These are phyloP conservation scores for Diaporthe sp. DNA, from an alignment of 2,329 filamentous ascomycete species.

Conservation along the genomic window DNA sequence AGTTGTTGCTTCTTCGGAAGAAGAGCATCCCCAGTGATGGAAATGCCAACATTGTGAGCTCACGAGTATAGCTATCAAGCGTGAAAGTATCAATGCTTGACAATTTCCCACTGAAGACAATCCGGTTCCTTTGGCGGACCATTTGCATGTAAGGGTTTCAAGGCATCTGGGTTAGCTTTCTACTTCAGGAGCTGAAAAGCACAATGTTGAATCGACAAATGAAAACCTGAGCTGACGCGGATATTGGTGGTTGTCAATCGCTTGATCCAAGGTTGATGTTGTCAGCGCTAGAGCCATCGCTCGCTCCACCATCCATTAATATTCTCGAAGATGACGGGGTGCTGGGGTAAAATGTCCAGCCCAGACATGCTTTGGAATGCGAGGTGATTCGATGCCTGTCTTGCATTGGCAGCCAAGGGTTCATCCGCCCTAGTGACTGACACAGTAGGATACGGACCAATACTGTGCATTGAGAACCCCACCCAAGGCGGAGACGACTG, in stretches of 20 bases:
- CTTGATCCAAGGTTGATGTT: not conserved
- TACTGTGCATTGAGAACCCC: constrained; percentile 1
- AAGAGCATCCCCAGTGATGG: not conserved
- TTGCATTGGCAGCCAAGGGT: not conserved
- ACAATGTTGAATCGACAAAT: not conserved
- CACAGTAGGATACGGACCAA: not conserved
- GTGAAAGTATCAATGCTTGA: not conserved
- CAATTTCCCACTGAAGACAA: not conserved
- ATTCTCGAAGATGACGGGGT: not conserved
- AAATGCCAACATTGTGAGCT: not conserved
- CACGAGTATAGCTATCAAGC: not conserved
- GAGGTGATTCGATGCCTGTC: not conserved
- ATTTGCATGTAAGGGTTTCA: not conserved
- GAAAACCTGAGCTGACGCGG: not conserved
- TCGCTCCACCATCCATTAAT: not conserved
- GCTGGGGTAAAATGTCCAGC: not conserved
- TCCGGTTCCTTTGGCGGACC: not conserved
- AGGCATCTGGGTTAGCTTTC: not conserved
- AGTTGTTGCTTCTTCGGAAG: not conserved
- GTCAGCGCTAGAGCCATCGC: constrained; percentile 7
- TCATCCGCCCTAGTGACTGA: not conserved
- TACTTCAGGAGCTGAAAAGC: not conserved
- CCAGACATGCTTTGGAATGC: not conserved
- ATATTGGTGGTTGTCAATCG: not conserved
- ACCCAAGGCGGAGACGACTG: not conserved